Base-by-base conservation (phyloP, 1,284 basidiomycete species). In the Melampsora americana region DNA sequence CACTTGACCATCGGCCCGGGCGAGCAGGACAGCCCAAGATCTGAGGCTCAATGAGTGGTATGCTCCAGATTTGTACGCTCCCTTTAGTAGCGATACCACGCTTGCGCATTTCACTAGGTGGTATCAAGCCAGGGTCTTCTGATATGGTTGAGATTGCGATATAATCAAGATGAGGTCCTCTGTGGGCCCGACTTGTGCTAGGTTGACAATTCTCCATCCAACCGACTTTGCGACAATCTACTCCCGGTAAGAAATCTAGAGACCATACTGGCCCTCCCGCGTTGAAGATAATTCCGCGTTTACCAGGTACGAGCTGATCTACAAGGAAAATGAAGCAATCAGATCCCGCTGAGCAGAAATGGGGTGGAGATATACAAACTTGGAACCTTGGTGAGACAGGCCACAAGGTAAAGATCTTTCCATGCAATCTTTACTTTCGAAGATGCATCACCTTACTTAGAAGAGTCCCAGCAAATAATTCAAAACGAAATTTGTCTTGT, bases 181-280 rank as follows among this genome's bases (percentile, higher is more conserved):
- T n/a, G 42, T 39, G 48, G 11, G 35, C 50, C 20, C 23, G 9
- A 26, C 20, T 68, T 28, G 48, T 53, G 26, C 26, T 11, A 16
- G 66, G 66, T 30, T 26, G 23, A 44, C 12, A 44, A 44, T 44
- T 44, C 42, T 44, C 11, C 14, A 14, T 44, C 39, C 39, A 12
- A 7, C 39, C 39, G 12, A 12, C 39, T 42, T n/a, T 26, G 66
- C 14, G n/a, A 39, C 48, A 66, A 30, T 86, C 84, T 77, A 90
- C 86, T 23, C 89, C 88, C 0, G 93, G 93, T 81, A 92, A 93
- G 93, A 93, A 96, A 80, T 94, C 92, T 23, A 95, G 81, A 0
- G 88, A 91, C 89, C 90, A 93, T 18, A 92, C 90, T 0, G 91
- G 90, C 2, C 89, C 90, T 1, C 94, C 94, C 0, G 90, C 89